Conservation (phyloP, 2,329 filamentous ascomycete species). For the Cercospora beticola region DNA sequence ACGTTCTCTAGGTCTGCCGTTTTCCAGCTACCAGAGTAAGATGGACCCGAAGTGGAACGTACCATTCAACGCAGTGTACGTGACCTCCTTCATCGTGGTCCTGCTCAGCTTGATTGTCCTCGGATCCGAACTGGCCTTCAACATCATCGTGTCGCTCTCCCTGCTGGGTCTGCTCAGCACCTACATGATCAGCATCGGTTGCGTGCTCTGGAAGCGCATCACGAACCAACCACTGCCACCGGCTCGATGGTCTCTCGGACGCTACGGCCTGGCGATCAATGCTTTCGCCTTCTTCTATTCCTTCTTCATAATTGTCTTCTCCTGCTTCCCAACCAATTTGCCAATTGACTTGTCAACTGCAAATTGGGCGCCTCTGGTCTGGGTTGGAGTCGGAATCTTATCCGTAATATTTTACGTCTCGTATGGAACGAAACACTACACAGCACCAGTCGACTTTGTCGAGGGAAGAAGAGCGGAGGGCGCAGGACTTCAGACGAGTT, state of each 20-base stretch:
- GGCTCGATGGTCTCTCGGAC: conserved; percentile 32
- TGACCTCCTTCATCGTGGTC: conserved; percentile 34
- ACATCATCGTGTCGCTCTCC: conserved; percentile 40
- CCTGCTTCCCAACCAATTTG: conserved; percentile 34
- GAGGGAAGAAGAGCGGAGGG: conserved; percentile 30
- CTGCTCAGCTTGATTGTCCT: conserved; percentile 40
- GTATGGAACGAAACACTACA: conserved; percentile 34
- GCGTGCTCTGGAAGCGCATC: conserved; percentile 31
- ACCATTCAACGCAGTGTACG: conserved; percentile 39
- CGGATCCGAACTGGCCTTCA: conserved; percentile 40
- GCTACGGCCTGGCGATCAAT: conserved; percentile 31
- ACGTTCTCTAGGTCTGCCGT: conserved; percentile 34
- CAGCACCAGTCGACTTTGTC: conserved; percentile 35
- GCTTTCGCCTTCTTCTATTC: conserved; percentile 33
- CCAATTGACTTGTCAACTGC: conserved; percentile 30
- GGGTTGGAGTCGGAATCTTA: conserved; percentile 32
- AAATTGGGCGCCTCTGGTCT: conserved; percentile 37
- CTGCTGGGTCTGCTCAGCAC: conserved; percentile 39
- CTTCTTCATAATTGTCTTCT: conserved; percentile 34
- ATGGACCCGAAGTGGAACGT: conserved; percentile 35
- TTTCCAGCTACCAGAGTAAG: conserved; percentile 33
- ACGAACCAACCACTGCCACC: conserved; percentile 29
- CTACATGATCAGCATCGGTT: conserved; percentile 41
- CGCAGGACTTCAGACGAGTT: conserved; percentile 29
- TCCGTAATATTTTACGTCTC: conserved; percentile 30